These are phyloP conservation scores for Penicillium frequentans DNA, from an alignment of 2,329 filamentous ascomycete genomes.

Conservation along the genomic window DNA sequence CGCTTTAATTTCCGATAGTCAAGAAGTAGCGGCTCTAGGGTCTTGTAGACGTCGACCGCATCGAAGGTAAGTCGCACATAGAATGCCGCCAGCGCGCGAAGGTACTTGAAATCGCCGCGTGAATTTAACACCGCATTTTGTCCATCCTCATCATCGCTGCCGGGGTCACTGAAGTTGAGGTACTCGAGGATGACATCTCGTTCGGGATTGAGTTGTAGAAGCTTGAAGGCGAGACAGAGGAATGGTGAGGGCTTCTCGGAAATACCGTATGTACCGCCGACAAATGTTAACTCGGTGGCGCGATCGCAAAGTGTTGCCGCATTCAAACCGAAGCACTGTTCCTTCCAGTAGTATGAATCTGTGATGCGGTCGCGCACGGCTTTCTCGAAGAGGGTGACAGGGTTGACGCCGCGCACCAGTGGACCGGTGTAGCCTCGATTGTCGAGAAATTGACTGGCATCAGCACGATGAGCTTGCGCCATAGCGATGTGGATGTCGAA, in stretches of 20 bases:
- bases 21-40: slow-evolving; percentile 77
- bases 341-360: slow-evolving; percentile 96
- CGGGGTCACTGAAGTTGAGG: slow-evolving; percentile 74
- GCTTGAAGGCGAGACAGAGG: slow-evolving; percentile 89
- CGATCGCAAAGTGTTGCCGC: slow-evolving; percentile 78
- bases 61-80: slow-evolving; percentile 88
- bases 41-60: slow-evolving; percentile 74
- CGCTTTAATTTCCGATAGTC: slow-evolving; percentile 83
- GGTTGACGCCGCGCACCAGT: slow-evolving; percentile 86
- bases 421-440: slow-evolving; percentile 78
- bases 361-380: slow-evolving; percentile 93
- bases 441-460: slow-evolving; percentile 76
- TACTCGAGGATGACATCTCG: slow-evolving; percentile 80
- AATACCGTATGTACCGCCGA: slow-evolving; percentile 84
- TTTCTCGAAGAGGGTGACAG: slow-evolving; percentile 93
- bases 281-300: slow-evolving; percentile 77
- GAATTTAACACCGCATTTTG: slow-evolving; percentile 34
- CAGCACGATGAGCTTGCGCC: slow-evolving; percentile 63
- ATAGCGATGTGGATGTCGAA: slow-evolving; percentile 37
- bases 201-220: slow-evolving; percentile 81
- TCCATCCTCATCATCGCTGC: slow-evolving; percentile 42
- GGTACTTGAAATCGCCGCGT: slow-evolving; percentile 64
- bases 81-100: slow-evolving; percentile 85
- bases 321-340: slow-evolving; percentile 96
- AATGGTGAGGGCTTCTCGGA: slow-evolving; percentile 86